phyloP scores from a whole-genome alignment of 2,329 filamentous ascomycete species.

The Fusarium fracticaudum region DNA sequence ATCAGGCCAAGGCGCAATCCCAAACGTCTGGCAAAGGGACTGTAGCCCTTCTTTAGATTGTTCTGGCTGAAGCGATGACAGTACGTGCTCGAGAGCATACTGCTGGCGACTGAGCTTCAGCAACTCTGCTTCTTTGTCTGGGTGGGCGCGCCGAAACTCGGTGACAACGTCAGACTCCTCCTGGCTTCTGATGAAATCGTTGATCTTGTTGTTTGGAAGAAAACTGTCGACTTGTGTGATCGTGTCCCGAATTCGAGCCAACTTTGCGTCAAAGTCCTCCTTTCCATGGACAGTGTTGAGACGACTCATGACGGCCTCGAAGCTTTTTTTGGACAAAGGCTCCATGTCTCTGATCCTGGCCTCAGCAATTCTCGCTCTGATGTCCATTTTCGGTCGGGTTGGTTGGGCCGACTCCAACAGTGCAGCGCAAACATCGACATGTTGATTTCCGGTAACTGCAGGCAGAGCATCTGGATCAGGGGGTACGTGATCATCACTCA shows the following conservation, averaged over 20 bases:
- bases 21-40: rapidly evolving
- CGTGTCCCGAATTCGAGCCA: rapidly evolving
- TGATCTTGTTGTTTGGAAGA: neutral
- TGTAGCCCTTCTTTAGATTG: neutral
- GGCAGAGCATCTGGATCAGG: neutral
- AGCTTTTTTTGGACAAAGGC: neutral
- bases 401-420: rapidly evolving
- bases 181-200: neutral
- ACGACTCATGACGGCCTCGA: neutral
- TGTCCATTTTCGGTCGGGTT: rapidly evolving
- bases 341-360: neutral
- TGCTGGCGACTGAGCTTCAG: rapidly evolving
- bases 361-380: neutral
- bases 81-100: rapidly evolving
- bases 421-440: neutral
- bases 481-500: rapidly evolving
- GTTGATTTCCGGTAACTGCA: neutral
- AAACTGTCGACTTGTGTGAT: rapidly evolving
- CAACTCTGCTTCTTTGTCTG: neutral
- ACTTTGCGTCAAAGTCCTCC: no score
- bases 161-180: neutral
- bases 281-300: rapidly evolving
- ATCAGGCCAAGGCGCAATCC: neutral
- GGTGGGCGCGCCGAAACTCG: rapidly evolving
- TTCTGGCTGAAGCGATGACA: neutral